Evolutionary conservation across 805 yeast species (phyloP), one percentile per base, ranked within the genome.

Genomic region (Brettanomyces naardenensis): DNA sequence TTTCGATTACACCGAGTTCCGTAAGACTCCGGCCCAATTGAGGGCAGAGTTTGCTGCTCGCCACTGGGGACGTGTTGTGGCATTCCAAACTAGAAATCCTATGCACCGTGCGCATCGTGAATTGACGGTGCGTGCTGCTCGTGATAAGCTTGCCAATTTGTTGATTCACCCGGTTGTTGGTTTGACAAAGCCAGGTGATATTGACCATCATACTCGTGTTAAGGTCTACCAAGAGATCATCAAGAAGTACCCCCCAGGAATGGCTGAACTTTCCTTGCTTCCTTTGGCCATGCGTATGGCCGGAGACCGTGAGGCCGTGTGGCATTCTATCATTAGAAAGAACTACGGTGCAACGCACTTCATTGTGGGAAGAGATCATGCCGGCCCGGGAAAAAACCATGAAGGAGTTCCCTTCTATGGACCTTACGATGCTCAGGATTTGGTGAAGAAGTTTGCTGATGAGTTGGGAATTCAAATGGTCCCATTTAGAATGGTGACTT

Each of bases 231-330:
- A 85, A 64, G 94, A 90, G 51, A 78, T 89, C 51, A 75, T 90
- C 63, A 85, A 89, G 65, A 82, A 90, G 55, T 89, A 85, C 64
- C 97, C 97, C 37, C 83, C 80, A 46, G 96, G 96, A 38, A 81
- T 89, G 75, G 97, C 97, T 13, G 78, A 84, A 47, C 68, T 89
- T 44, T 80, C 96, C 6, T 67, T 89, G 46, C 71, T 89, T 51
- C 97, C 97, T 10, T 70, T 89, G 55, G 97, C 97, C 28, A 89
- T 89, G 97, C 80, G 97, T 72, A 89, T 89, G 97, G 97, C 92
- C 40, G 97, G 97, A 62, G 97, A 90, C 62, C 78, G 95, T 61
- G 97, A 89, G 66, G 97, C 97, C 18, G 84, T 89, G 32, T 90
- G 97, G 97, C 97, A 89, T 59, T 95, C 97, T 14, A 81, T 90